These are phyloP conservation scores for Lentinus brumalis DNA, from an alignment of 768 basidiomycete species.

Conservation along the genomic window DNA sequence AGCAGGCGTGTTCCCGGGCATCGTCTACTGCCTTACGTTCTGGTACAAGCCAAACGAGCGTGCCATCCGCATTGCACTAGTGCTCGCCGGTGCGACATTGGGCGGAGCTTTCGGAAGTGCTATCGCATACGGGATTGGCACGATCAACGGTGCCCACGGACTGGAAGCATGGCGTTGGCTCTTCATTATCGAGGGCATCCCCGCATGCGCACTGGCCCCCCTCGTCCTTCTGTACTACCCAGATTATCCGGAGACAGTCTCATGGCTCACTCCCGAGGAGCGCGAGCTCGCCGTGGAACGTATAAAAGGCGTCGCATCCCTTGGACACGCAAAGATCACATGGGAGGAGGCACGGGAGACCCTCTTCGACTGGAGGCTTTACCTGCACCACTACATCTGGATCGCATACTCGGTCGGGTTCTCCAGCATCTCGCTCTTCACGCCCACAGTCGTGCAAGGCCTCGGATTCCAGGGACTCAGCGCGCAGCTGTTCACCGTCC, in stretches of 20 bases:
- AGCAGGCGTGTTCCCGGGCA: slow-evolving; percentile 45
- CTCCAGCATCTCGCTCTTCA: slow-evolving; percentile 53
- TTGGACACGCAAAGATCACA: slow-evolving; percentile 37
- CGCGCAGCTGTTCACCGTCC: slow-evolving; percentile 66
- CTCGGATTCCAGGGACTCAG: slow-evolving; percentile 56
- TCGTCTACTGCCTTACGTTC: slow-evolving; percentile 46
- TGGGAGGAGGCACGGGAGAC: slow-evolving; percentile 40
- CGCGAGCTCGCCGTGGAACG: slow-evolving; percentile 41
- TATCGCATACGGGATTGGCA: slow-evolving; percentile 33
- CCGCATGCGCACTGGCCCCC: slow-evolving; percentile 16
- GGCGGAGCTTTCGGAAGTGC: slow-evolving; percentile 34
- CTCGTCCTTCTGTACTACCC: slow-evolving; percentile 14
- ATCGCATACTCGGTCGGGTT: slow-evolving; percentile 45
- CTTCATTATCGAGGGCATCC: slow-evolving; percentile 45
- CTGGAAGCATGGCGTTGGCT: slow-evolving; percentile 35
- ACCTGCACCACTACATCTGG: slow-evolving; percentile 42
- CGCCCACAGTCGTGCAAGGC: slow-evolving; percentile 68
- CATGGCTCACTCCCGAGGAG: slow-evolving; percentile 20
- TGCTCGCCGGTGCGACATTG: slow-evolving; percentile 34
- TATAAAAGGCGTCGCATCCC: slow-evolving; percentile 40
- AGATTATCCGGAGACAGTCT: slow-evolving; percentile 22
- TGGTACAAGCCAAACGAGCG: slow-evolving; percentile 43
- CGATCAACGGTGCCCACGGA: slow-evolving; percentile 29
- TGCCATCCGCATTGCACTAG: slow-evolving; percentile 30
- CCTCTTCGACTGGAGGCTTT: slow-evolving; percentile 40